phyloP scores from a whole-genome alignment of 768 basidiomycete genomes.

The Suillus sp. region DNA sequence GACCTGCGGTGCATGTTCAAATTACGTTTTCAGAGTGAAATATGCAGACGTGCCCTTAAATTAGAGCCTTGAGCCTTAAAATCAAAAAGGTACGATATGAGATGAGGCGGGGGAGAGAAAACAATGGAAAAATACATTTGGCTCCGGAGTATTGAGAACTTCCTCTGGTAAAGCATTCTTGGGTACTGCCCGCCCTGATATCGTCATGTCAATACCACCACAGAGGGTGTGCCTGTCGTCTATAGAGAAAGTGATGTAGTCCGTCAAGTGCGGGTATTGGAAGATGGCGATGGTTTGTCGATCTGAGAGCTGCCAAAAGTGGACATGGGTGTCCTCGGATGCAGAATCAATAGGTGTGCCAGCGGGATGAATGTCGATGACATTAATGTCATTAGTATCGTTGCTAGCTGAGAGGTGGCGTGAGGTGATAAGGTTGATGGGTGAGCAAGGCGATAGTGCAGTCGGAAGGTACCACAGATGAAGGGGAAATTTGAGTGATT shows the following conservation, averaged over 20 bases:
- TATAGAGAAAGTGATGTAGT: neutral
- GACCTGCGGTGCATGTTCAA: neutral
- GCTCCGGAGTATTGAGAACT: neutral
- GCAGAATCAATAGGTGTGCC: neutral
- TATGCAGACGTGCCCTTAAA: neutral
- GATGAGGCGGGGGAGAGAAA: neutral
- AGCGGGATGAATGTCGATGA: neutral
- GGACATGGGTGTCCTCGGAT: neutral
- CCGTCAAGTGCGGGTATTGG: neutral
- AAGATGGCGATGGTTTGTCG: neutral
- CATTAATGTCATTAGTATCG: neutral
- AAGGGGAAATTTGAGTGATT: constrained; percentile 78
- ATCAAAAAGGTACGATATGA: neutral
- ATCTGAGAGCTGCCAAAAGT: neutral
- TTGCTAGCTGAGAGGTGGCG: neutral
- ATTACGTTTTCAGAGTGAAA: neutral
- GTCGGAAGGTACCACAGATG: constrained; percentile 80
- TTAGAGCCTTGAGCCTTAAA: neutral
- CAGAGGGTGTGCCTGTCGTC: neutral
- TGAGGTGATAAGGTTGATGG: constrained; percentile 73
- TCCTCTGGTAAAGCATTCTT: neutral
- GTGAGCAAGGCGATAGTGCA: constrained; percentile 57
- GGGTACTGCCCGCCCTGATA: neutral
- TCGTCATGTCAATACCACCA: neutral
- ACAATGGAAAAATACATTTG: neutral